Conservation (phyloP, 2,329 filamentous ascomycete species). For the Ophiosphaerella narmari region DNA sequence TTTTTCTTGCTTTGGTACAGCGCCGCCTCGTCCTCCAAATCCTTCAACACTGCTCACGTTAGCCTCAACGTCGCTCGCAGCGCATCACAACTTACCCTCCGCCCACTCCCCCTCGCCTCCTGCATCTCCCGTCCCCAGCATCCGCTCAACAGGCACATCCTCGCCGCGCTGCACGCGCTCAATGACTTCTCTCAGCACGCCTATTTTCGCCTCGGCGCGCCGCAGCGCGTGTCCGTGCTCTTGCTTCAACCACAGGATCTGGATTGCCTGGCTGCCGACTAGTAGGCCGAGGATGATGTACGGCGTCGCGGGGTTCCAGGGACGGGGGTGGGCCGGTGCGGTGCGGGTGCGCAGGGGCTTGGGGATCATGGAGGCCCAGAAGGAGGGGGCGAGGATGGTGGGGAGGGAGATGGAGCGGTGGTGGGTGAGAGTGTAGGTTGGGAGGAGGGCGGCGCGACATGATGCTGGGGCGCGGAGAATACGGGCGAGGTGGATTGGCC, state of each 20-base stretch:
- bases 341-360: constrained; percentile 26
- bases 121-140: constrained; percentile 77
- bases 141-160: constrained; percentile 72
- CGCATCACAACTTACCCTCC: constrained; percentile 62
- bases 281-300: constrained; percentile 73
- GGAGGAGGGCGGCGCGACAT: constrained; percentile 22
- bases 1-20: constrained; percentile 53
- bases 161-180: constrained; percentile 40
- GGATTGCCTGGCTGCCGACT: constrained; percentile 94
- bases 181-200: constrained; percentile 75
- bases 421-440: constrained; percentile 28
- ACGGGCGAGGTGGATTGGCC: constrained; percentile 26
- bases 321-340: constrained; percentile 28
- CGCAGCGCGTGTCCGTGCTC: constrained; percentile 74
- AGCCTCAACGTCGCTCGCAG: no score
- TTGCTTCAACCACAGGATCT: constrained; percentile 81
- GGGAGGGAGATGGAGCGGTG: constrained; percentile 36
- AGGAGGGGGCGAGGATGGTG: constrained; percentile 42
- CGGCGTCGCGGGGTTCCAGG: constrained; percentile 63
- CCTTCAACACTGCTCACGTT: constrained; percentile 60
- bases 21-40: constrained; percentile 68
- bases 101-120: constrained; percentile 85
- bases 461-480: constrained; percentile 32
- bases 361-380: constrained; percentile 47
- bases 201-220: constrained; percentile 78